A percentile compares a stretch with the other conserved stretches of the same genome.
Evolutionary conservation across 192 early-diverging fungal species (phyloP).

Genomic region (Mortierella alpina): DNA sequence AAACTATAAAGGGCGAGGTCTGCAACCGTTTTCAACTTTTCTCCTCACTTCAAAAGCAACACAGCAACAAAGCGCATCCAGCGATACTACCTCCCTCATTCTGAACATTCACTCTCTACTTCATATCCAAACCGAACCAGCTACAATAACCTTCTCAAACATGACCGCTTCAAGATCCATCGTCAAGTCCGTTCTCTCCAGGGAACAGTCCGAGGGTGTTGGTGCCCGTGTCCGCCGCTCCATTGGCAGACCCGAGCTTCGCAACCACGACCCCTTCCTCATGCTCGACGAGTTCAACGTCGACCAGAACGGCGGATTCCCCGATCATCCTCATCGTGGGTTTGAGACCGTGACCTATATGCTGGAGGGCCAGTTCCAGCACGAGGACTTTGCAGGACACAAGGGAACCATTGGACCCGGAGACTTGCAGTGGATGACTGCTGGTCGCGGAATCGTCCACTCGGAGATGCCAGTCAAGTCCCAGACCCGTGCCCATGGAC

Average conservation of each 20-base stretch:
- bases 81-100: too few species aligned
- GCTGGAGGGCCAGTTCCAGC: slow-evolving; percentile 65
- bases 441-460: slow-evolving; percentile 75
- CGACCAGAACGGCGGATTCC: slow-evolving; percentile 48
- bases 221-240: slow-evolving; percentile 86
- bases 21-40: too few species aligned
- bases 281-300: slow-evolving; percentile 47
- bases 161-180: slow-evolving; percentile 25
- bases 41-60: too few species aligned
- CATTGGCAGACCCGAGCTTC: slow-evolving; percentile 68
- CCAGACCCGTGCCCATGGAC: slow-evolving; percentile 50
- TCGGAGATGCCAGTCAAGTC: slow-evolving; percentile 62
- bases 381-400: slow-evolving; percentile 71
- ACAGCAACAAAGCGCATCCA: too few species aligned
- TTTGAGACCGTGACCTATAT: slow-evolving; percentile 79
- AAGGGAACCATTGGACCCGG: slow-evolving; percentile 61
- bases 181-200: slow-evolving; percentile 23
- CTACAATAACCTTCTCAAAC: not conserved
- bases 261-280: slow-evolving; percentile 53
- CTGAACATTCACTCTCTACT: not conserved
- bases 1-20: too few species aligned
- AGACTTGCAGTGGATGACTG: slow-evolving; percentile 79
- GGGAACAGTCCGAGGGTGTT: slow-evolving; percentile 77
- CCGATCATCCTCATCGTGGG: slow-evolving; percentile 68
- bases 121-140: not conserved